Evolutionary conservation across 768 basidiomycete species (phyloP).

Genomic region (Lentinula lateritia): DNA sequence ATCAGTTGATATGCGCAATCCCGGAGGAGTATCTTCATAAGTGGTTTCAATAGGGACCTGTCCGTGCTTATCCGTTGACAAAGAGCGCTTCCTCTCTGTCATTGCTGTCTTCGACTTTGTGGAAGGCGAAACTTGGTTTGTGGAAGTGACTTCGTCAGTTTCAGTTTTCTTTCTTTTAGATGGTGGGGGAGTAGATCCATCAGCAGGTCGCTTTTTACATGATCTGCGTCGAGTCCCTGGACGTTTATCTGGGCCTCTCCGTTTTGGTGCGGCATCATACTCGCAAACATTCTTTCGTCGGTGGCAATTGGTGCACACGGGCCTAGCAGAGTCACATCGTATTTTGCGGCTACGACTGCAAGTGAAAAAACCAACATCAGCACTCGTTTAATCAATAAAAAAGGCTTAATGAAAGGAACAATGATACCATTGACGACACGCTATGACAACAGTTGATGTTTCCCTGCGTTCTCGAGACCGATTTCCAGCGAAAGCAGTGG

Average conservation of each 20-base stretch:
- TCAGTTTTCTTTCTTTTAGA: slow-evolving; percentile 48
- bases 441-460: slow-evolving; percentile 68
- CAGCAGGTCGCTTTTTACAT: slow-evolving; percentile 74
- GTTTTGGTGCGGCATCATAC: slow-evolving; percentile 77
- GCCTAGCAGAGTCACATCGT: slow-evolving; percentile 79
- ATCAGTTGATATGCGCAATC: slow-evolving; percentile 22
- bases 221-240: slow-evolving; percentile 80
- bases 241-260: slow-evolving; percentile 81
- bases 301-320: slow-evolving; percentile 76
- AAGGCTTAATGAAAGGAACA: slow-evolving; percentile 32
- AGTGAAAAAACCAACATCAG: slow-evolving; percentile 20
- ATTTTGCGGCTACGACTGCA: slow-evolving; percentile 79
- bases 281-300: slow-evolving; percentile 73
- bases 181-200: slow-evolving; percentile 43
- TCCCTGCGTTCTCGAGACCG: slow-evolving; percentile 45
- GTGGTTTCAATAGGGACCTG: background rate
- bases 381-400: slow-evolving; percentile 28
- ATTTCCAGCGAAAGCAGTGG: slow-evolving; percentile 21
- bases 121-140: slow-evolving; percentile 25
- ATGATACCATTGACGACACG: slow-evolving; percentile 73
- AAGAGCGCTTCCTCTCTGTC: slow-evolving; percentile 19
- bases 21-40: slow-evolving; percentile 10
- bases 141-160: slow-evolving; percentile 20
- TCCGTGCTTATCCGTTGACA: slow-evolving; percentile 13
- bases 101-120: slow-evolving; percentile 36